Base-by-base conservation (phyloP, 208 protist species). In the Crithidia fasciculata region DNA sequence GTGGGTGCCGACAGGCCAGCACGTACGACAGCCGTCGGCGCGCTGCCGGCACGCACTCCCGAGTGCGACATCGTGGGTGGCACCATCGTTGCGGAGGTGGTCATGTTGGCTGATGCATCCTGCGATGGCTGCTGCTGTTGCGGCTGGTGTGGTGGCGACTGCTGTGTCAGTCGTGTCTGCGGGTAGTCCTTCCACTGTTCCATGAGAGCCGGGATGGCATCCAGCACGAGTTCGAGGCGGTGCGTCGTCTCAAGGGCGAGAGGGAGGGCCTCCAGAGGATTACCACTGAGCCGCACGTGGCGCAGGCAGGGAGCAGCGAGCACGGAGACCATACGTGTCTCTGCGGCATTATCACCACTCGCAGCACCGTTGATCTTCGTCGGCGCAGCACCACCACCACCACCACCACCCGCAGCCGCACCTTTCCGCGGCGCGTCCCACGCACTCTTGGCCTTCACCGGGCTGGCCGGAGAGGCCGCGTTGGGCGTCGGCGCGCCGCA, bases 251-350 rank as follows among this genome's bases (percentile, higher is more conserved):
- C 75, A 2, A 94, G 64, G 16, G 74, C 78, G n/a, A 73, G 66
- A 0, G 91, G 91, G 13, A 96, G 81, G 39, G 69, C 43, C 16
- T 60, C 16, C 49, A 96, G 66, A n/a, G 87, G 87, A 65, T 96
- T 96, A 19, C 66, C 75, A 72, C 80, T 88, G 37, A 96, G 80
- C 18, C 84, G 74, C 40, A 96, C 87, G 67, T 92, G 78, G 4
- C 82, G 83, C 13, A 96, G 74, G 54, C 72, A 88, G 8, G 76
- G 77, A 10, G 77, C 78, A 6, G 87, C 82, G 28, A 96, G 76
- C n/a, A 90, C 81, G 44, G 88, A 94, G 39, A 76, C 54, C 37
- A 58, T 58, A 10, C 44, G 56, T 16, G 15, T 41, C 28, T 28
- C 28, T 28, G 28, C 28, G 28, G 28, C 28, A 28, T 28, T 28